These are phyloP conservation scores for Phascolomyces articulosus DNA, from an alignment of 371 early-diverging fungal genomes.

Conservation along the genomic window DNA sequence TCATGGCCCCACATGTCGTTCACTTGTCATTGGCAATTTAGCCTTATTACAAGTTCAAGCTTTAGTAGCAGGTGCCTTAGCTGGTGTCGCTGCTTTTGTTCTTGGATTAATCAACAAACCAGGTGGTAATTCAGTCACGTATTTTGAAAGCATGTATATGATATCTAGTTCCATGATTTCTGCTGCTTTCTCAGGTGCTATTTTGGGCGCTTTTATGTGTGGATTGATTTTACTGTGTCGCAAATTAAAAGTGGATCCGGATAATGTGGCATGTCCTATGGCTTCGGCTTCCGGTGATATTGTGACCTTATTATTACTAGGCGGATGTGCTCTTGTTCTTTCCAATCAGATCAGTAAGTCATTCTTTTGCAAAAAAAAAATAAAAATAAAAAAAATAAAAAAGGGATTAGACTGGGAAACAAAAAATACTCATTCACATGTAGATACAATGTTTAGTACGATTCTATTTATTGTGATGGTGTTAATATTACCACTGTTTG, in stretches of 20 bases:
- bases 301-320: conserved; percentile 60
- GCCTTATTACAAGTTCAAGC: conserved; percentile 73
- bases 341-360: conserved; percentile 49
- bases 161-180: conserved; percentile 72
- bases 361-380: background rate
- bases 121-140: conserved; percentile 38
- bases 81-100: conserved; percentile 68
- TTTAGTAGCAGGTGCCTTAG: conserved; percentile 67
- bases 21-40: conserved; percentile 68
- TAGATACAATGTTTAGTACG: conserved; percentile 51
- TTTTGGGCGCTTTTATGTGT: conserved; percentile 78
- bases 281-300: conserved; percentile 72
- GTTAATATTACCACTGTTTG: conserved; percentile 56
- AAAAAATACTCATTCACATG: no score
- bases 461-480: conserved; percentile 49
- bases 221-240: conserved; percentile 67
- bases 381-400: background rate
- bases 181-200: conserved; percentile 69
- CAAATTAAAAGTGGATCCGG: conserved; percentile 71
- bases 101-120: conserved; percentile 63
- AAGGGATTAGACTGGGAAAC: no score
- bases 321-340: conserved; percentile 52
- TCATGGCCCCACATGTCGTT: conserved; percentile 44
- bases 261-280: conserved; percentile 68
- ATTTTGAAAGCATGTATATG: conserved; percentile 64